Percentiles rank a stretch among this genome's conserved stretches.
Conservation (phyloP, 495 filamentous ascomycete species). For the Penicillium egyptiacum region DNA sequence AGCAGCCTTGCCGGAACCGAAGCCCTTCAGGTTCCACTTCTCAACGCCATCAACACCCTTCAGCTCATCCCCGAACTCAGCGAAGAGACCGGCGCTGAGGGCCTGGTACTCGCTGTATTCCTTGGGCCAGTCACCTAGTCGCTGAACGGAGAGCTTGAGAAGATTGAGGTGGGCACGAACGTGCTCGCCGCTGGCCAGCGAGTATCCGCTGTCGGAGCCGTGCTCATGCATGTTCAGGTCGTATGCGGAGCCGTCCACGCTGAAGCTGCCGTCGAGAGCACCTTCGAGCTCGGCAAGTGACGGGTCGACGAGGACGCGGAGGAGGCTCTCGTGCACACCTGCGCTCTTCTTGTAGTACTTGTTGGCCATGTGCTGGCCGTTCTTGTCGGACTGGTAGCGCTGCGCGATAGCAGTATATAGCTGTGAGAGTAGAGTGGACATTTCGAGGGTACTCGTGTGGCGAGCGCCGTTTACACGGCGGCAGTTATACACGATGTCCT, state of each 20-base stretch:
- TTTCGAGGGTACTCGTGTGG: constrained; percentile 37
- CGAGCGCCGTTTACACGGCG: constrained; percentile 39
- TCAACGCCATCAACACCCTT: constrained; percentile 37
- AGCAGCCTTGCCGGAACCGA: constrained; percentile 33
- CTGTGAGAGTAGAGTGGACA: constrained; percentile 41
- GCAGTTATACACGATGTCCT: constrained; percentile 47
- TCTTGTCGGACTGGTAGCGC: constrained; percentile 33
- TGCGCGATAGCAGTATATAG: constrained; percentile 41
- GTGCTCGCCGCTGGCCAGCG: constrained; percentile 29
- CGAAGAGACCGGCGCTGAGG: constrained; percentile 22
- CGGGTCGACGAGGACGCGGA: constrained; percentile 38
- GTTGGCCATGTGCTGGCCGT: constrained; percentile 34
- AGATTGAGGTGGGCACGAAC: constrained; percentile 40
- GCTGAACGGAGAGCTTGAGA: constrained; percentile 41
- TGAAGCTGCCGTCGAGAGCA: constrained; percentile 23
- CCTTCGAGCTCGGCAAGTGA: constrained; percentile 31
- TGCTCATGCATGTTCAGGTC: constrained; percentile 21
- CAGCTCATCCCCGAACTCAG: constrained; percentile 28
- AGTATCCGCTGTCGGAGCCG: constrained; percentile 9
- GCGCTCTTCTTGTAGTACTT: constrained; percentile 47
- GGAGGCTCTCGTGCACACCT: constrained; percentile 38
- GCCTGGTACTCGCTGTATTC: constrained; percentile 37
- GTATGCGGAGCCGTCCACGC: constrained; percentile 26
- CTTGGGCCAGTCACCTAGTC: constrained; percentile 43
- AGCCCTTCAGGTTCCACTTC: constrained; percentile 40